phyloP scores from a whole-genome alignment of 1,284 basidiomycete species.

The Leccinum glutinopallens region DNA sequence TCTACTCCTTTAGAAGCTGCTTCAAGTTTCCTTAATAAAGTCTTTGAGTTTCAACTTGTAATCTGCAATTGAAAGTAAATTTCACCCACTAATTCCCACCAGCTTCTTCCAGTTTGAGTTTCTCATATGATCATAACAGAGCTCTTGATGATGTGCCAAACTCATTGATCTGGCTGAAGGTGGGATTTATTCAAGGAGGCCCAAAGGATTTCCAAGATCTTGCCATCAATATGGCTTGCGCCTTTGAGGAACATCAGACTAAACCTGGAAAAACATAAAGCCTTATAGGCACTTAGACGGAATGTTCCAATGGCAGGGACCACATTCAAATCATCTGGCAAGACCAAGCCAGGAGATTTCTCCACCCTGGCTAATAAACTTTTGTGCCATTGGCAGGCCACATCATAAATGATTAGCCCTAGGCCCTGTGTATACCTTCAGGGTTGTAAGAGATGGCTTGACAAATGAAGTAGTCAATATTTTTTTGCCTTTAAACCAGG shows the following conservation, averaged over 20 bases:
- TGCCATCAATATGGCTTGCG: conserved; percentile 15
- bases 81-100: conserved; percentile 8
- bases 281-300: conserved; percentile 17
- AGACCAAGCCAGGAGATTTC: neutral
- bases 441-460: conserved; percentile 14
- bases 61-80: neutral
- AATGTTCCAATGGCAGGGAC: conserved; percentile 16
- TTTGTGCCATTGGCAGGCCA: conserved; percentile 18
- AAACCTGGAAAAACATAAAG: conserved; percentile 13
- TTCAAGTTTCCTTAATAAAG: conserved; percentile 8
- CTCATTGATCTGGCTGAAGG: conserved; percentile 19
- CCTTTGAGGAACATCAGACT: conserved; percentile 18
- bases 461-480: conserved; percentile 23
- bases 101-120: conserved; percentile 25
- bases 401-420: conserved; percentile 19
- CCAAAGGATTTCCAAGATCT: conserved; percentile 24
- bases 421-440: conserved; percentile 1
- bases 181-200: conserved; percentile 20
- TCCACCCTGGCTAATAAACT: conserved; percentile 11
- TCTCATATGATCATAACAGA: conserved; percentile 22
- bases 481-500: conserved; percentile 17
- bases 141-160: conserved; percentile 16
- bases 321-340: conserved; percentile 13
- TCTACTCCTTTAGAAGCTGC: neutral
- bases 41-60: conserved; percentile 1